Conservation (phyloP, 768 basidiomycete species). For the Leccinum subtestaceum region DNA sequence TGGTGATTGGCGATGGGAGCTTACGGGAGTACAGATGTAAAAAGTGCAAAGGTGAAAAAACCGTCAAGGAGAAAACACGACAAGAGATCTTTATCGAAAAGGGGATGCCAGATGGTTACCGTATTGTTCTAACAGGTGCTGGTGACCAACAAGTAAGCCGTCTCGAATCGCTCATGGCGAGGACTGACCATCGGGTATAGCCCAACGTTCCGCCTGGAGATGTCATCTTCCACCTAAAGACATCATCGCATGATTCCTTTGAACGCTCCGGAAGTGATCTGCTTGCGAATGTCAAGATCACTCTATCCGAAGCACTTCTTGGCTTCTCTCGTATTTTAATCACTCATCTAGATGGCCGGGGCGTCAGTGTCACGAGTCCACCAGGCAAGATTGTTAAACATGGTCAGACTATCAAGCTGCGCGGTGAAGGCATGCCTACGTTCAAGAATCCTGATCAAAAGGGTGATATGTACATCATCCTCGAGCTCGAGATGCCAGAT, state of each 20-base stretch:
- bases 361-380: slow-evolving; percentile 76
- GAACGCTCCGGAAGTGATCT: slow-evolving; percentile 82
- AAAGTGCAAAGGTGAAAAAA: slow-evolving; percentile 88
- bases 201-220: slow-evolving; percentile 87
- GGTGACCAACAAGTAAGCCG: slow-evolving; percentile 80
- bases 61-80: slow-evolving; percentile 82
- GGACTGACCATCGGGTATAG: slow-evolving; percentile 40
- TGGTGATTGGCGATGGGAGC: background rate
- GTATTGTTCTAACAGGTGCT: slow-evolving; percentile 86
- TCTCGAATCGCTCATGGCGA: background rate
- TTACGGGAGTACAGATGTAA: slow-evolving; percentile 64
- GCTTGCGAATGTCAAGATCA: slow-evolving; percentile 76
- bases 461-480: slow-evolving; percentile 80
- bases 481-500: slow-evolving; percentile 88
- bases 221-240: slow-evolving; percentile 78
- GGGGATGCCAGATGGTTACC: slow-evolving; percentile 80
- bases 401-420: slow-evolving; percentile 69
- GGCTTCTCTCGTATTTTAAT: slow-evolving; percentile 93
- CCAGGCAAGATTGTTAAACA: slow-evolving; percentile 73
- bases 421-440: slow-evolving; percentile 88
- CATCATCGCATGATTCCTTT: slow-evolving; percentile 71
- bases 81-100: slow-evolving; percentile 85
- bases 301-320: slow-evolving; percentile 89
- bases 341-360: slow-evolving; percentile 90
- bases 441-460: slow-evolving; percentile 61